Percentiles rank a stretch among this genome's conserved stretches.
Evolutionary conservation across 2,329 filamentous ascomycete species (phyloP).

Genomic region (Lasiodiplodia sp.): DNA sequence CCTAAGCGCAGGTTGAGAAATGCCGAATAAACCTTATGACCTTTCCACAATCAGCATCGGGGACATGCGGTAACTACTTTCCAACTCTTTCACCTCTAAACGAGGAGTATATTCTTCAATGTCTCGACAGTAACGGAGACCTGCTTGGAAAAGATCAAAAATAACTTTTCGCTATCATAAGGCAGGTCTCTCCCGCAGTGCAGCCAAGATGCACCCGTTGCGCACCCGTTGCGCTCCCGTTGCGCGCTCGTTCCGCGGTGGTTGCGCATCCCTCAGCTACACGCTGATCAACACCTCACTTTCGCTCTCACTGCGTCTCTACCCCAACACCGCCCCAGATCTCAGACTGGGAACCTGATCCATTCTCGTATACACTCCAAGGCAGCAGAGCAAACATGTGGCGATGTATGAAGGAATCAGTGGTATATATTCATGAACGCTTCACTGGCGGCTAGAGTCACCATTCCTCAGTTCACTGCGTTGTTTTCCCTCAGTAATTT

Average conservation of each 20-base stretch:
- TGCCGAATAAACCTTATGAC: background rate
- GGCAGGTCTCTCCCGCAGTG: background rate
- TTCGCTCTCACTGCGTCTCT: background rate
- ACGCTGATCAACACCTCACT: background rate
- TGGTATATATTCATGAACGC: background rate
- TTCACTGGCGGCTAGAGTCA: background rate
- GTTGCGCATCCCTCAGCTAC: background rate
- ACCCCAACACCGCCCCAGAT: background rate
- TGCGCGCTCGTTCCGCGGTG: background rate
- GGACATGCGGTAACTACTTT: background rate
- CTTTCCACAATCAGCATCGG: background rate
- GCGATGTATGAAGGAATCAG: background rate
- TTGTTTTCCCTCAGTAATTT: background rate
- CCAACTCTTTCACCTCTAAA: too few relatives aligned
- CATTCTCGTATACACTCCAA: background rate
- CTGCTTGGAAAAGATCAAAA: too few relatives aligned
- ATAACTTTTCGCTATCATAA: background rate
- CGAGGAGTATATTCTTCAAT: too few relatives aligned
- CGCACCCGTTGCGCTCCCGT: background rate
- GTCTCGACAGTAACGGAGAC: too few relatives aligned
- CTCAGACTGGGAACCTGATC: background rate
- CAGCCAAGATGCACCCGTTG: background rate
- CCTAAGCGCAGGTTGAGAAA: background rate
- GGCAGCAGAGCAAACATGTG: background rate
- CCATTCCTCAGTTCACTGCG: background rate